A percentile compares a stretch with the other conserved stretches of the same genome.
phyloP scores from a whole-genome alignment of 371 early-diverging fungal species.

The Mortierella sp. region DNA sequence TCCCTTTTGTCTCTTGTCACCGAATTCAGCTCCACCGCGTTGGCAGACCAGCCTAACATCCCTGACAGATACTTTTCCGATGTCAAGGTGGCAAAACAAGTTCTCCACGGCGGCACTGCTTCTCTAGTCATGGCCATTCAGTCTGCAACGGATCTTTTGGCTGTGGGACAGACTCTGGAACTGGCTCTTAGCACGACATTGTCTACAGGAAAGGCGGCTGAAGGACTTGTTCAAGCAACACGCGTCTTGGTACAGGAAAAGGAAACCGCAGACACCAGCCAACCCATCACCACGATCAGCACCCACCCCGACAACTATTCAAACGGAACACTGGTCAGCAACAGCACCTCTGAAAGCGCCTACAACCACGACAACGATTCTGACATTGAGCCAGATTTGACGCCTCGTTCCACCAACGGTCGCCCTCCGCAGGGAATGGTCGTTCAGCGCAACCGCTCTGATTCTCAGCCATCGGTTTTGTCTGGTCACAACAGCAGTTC shows the following conservation, averaged over 20 bases:
- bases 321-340: conserved; percentile 19
- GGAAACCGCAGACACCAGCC: conserved; percentile 36
- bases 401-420: conserved; percentile 20
- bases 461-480: conserved; percentile 51
- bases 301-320: conserved; percentile 15
- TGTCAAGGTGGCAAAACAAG: conserved; percentile 47
- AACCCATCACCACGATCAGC: background rate
- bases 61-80: conserved; percentile 56
- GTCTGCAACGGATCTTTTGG: conserved; percentile 48
- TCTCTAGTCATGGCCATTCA: conserved; percentile 57
- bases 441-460: conserved; percentile 35
- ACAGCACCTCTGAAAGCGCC: conserved; percentile 26
- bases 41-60: conserved; percentile 25
- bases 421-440: conserved; percentile 5
- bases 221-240: conserved; percentile 53
- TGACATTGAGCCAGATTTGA: conserved; percentile 50
- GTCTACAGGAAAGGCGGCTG: conserved; percentile 56
- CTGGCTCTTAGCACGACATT: conserved; percentile 46
- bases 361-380: conserved; percentile 57
- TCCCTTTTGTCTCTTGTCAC: conserved; percentile 57
- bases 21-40: conserved; percentile 45
- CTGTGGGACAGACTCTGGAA: conserved; percentile 43
- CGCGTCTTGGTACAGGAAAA: conserved; percentile 59
- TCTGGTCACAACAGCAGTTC: conserved; percentile 32
- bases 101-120: conserved; percentile 49